Percentiles rank a stretch among this genome's conserved stretches.
phyloP scores from a whole-genome alignment of 2,329 filamentous ascomycete species.

The Colletotrichum somersetense region DNA sequence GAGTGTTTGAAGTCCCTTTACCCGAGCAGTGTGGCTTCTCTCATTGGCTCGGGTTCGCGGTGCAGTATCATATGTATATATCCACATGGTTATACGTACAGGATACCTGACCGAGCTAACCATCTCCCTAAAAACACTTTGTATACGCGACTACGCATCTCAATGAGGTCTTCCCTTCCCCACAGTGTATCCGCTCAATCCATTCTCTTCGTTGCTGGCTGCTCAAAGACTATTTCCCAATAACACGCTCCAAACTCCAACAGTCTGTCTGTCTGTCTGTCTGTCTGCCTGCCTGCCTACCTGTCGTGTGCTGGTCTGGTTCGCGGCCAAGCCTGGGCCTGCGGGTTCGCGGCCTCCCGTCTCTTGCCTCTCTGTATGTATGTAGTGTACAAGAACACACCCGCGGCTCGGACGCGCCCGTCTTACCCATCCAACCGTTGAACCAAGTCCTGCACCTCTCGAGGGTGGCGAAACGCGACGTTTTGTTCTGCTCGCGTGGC shows the following conservation, averaged over 20 bases:
- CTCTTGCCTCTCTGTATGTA: not conserved
- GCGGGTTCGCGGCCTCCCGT: conserved; percentile 31
- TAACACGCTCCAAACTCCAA: not conserved
- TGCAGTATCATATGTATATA: not conserved
- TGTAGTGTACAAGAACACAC: not conserved
- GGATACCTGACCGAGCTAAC: too few species aligned
- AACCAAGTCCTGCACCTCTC: conserved; percentile 31
- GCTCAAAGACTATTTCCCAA: not conserved
- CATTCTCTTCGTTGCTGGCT: conserved; percentile 2
- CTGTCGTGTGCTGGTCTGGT: not conserved
- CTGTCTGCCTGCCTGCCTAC: too few species aligned
- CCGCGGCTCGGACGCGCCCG: conserved; percentile 39
- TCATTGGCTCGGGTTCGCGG: conserved; percentile 16
- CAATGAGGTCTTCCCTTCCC: not conserved
- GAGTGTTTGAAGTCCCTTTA: conserved; percentile 39
- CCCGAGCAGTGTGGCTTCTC: not conserved
- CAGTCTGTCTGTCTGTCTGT: too few species aligned
- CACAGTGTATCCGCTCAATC: not conserved
- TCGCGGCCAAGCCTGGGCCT: conserved; percentile 31
- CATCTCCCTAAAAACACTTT: too few species aligned
- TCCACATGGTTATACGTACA: not conserved
- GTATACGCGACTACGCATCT: not conserved
- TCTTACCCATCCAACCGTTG: conserved; percentile 32
- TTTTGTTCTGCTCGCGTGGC: conserved; percentile 12
- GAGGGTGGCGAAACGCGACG: conserved; percentile 2